A percentile compares a stretch with the other conserved stretches of the same genome.
These are phyloP conservation scores for Ochromonas danica DNA, from an alignment of 108 stramenopile genomes.

Conservation along the genomic window DNA sequence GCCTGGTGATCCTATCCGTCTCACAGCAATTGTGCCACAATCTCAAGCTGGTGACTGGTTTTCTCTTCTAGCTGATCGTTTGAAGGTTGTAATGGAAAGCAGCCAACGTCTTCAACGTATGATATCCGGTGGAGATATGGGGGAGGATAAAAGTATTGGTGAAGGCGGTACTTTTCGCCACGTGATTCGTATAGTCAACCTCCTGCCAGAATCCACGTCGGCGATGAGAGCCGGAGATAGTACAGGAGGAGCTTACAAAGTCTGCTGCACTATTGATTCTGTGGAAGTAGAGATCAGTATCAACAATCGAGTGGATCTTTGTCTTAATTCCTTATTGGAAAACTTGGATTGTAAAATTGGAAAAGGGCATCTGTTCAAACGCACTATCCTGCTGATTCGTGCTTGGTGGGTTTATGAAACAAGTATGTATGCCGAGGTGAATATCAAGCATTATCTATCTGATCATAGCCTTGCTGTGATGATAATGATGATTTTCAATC, in stretches of 20 bases:
- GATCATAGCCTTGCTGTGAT: not conserved
- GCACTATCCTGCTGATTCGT: not conserved
- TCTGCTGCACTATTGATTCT: not conserved
- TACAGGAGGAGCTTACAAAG: not conserved
- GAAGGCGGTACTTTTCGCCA: too few species aligned
- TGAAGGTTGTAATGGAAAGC: not conserved
- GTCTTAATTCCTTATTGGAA: too few species aligned
- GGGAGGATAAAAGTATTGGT: too few species aligned
- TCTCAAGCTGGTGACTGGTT: not conserved
- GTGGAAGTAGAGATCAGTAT: not conserved
- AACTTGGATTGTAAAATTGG: not conserved
- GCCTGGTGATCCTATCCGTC: not conserved
- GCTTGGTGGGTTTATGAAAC: slow-evolving; percentile 27
- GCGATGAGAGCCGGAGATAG: not conserved
- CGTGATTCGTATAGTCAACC: not conserved
- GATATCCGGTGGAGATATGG: too few species aligned
- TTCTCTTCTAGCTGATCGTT: not conserved
- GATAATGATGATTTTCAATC: not conserved
- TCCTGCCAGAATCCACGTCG: not conserved
- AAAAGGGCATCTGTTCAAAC: not conserved
- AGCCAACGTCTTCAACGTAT: too few species aligned
- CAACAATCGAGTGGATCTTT: not conserved
- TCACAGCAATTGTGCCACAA: not conserved
- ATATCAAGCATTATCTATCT: not conserved
- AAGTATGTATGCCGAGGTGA: not conserved